Base-by-base conservation (phyloP, 208 protist species). In the Naegleria gruberi region DNA sequence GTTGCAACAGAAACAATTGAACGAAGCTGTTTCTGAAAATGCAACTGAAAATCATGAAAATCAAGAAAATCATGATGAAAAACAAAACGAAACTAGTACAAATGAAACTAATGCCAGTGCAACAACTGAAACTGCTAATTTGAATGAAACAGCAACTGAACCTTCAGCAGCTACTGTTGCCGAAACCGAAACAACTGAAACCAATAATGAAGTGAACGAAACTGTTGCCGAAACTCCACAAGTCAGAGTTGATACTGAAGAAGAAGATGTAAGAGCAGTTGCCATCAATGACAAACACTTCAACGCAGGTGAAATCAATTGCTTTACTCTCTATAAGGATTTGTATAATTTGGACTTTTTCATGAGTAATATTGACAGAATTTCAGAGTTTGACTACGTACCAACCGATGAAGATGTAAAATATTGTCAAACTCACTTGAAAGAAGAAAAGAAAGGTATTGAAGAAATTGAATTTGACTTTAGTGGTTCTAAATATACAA, bases 331-430 rank as follows among this genome's bases (percentile, higher is more conserved):
- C 34, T 77, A 77, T n/a, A 77, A 77, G 8, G 65, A 77, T 77
- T 77, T 85, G 1, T n/a, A 85, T n/a, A 42, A 30, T 34, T n/a
- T 85, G 23, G 23, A 45, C 34, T 85, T 46, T 45, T 85, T 85
- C 46, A 46, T 85, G 41, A 42, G 46, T 85, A 15, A 85, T 34
- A 46, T 85, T n/a, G 82, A 43, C 7, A 15, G 82, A 85, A 85
- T 85, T 34, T 26, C 37, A 46, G 5, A 43, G 23, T 0, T 0
- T 46, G 41, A 30, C 12, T 85, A 85, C 46, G 23, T 85, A 46
- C 82, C 82, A 45, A 46, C 19, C 40, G 42, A 85, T 85, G 82
- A 85, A 45, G 82, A 85, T 85, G 82, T 85, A n/a, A 42, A 85
- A 34, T 85, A 42, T 85, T 34, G n/a, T 46, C 15, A 45, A 85